Percentiles rank a stretch among this genome's conserved stretches.
Conservation (phyloP, 768 basidiomycete genomes). For the Polyporus arcularius region DNA sequence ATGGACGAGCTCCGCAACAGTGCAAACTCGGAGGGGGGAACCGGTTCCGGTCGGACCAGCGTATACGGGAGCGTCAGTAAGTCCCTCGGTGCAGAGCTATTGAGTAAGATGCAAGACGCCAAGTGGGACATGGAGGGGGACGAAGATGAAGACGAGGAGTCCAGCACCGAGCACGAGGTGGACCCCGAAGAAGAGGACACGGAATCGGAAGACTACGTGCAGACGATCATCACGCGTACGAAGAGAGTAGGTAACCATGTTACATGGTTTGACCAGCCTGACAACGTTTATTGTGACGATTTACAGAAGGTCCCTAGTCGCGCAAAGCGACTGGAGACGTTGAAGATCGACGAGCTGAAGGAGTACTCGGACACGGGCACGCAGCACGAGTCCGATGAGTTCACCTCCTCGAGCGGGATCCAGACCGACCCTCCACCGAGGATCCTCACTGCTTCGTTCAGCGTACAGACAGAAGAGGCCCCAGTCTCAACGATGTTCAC, state of each 20-base stretch:
- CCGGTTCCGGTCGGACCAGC: conserved; percentile 47
- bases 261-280: background rate
- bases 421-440: conserved; percentile 68
- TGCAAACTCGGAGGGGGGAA: conserved; percentile 33
- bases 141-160: conserved; percentile 39
- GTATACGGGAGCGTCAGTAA: conserved; percentile 62
- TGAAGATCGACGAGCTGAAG: conserved; percentile 58
- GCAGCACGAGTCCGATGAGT: conserved; percentile 65
- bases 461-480: conserved; percentile 56
- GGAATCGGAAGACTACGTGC: conserved; percentile 74
- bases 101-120: conserved; percentile 58
- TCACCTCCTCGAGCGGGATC: conserved; percentile 43
- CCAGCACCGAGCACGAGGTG: conserved; percentile 34
- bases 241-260: conserved; percentile 55
- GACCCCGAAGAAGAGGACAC: conserved; percentile 49
- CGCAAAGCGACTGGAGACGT: conserved; percentile 48
- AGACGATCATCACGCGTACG: conserved; percentile 87
- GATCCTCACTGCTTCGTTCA: conserved; percentile 45
- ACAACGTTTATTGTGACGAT: background rate
- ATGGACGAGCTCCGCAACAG: conserved; percentile 84
- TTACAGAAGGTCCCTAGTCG: conserved; percentile 69
- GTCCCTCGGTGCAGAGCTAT: conserved; percentile 72
- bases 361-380: conserved; percentile 77
- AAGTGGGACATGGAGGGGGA: conserved; percentile 38
- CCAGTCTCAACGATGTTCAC: conserved; percentile 28